A percentile compares a stretch with the other conserved stretches of the same genome.
These are phyloP conservation scores for Adenanthera pavonina DNA, from an alignment of 306 rosid species.

Conservation along the genomic window DNA sequence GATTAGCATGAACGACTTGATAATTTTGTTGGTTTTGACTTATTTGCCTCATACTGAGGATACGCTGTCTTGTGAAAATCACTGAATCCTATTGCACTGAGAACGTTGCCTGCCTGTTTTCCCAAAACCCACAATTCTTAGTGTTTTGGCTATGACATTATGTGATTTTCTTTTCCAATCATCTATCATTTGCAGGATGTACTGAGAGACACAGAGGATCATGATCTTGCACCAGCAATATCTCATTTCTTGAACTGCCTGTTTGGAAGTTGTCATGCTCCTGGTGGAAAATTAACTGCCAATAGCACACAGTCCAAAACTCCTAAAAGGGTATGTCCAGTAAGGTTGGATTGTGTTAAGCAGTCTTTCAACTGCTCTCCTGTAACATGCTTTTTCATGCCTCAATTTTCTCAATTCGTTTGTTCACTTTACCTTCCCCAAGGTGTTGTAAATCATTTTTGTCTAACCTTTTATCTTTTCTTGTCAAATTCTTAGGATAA, in stretches of 20 bases:
- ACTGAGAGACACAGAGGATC: slow-evolving; percentile 89
- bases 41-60: slow-evolving; percentile 13
- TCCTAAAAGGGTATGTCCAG: slow-evolving; percentile 62
- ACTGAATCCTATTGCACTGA: slow-evolving; percentile 12
- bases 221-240: slow-evolving; percentile 81
- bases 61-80: slow-evolving; percentile 2
- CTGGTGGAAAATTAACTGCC: slow-evolving; percentile 55
- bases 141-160: slow-evolving; percentile 7
- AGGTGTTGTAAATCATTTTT: neutral
- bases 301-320: slow-evolving; percentile 57
- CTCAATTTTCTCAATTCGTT: slow-evolving; percentile 1
- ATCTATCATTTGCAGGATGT: slow-evolving; percentile 64
- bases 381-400: slow-evolving; percentile 13
- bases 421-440: slow-evolving; percentile 28
- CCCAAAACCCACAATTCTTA: neutral
- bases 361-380: slow-evolving; percentile 16
- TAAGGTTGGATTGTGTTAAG: slow-evolving; percentile 26
- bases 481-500: slow-evolving; percentile 11
- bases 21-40: slow-evolving; percentile 7
- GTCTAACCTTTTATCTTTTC: slow-evolving; percentile 9
- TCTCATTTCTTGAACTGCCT: slow-evolving; percentile 91
- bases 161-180: slow-evolving; percentile 23
- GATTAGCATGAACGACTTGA: slow-evolving; percentile 13
- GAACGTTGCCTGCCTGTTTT: neutral
- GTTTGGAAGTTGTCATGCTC: slow-evolving; percentile 80